Conservation (phyloP, 2,329 filamentous ascomycete genomes). For the Aureobasidium lini region DNA sequence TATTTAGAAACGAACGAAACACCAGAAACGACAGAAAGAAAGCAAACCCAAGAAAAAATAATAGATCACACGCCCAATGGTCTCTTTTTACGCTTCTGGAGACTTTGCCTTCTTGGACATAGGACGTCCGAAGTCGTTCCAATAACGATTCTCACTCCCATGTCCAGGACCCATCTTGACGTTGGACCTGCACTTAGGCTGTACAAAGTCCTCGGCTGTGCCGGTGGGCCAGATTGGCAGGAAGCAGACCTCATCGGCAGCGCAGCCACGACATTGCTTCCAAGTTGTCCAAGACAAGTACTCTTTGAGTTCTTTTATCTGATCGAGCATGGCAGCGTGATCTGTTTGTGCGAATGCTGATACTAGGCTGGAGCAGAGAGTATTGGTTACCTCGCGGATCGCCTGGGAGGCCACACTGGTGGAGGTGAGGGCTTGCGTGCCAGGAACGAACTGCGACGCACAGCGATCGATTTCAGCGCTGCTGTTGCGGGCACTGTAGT, state of each 20-base stretch:
- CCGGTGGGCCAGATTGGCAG: constrained; percentile 61
- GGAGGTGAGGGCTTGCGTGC: constrained; percentile 9
- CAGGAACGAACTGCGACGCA: constrained; percentile 35
- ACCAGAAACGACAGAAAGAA: too few species aligned
- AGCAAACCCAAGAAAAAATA: too few species aligned
- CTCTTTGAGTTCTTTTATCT: constrained; percentile 36
- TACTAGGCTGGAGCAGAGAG: constrained; percentile 30
- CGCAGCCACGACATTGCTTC: constrained; percentile 50
- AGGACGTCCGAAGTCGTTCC: constrained; percentile 17
- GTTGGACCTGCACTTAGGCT: constrained; percentile 35
- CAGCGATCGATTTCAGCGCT: constrained; percentile 41
- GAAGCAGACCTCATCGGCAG: constrained; percentile 48
- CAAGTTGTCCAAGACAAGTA: constrained; percentile 54
- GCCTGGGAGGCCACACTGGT: constrained; percentile 22
- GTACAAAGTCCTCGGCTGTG: constrained; percentile 45
- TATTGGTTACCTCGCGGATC: constrained; percentile 24
- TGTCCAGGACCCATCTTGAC: constrained; percentile 20
- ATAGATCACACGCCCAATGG: too few species aligned
- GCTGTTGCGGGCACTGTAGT: constrained; percentile 30
- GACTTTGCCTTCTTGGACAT: neutral
- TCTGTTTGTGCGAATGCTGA: constrained; percentile 17
- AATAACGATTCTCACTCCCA: constrained; percentile 17
- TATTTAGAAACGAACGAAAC: too few species aligned
- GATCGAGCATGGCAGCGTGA: constrained; percentile 23
- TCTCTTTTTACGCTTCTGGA: neutral